Evolutionary conservation across 176 grass and related monocot species (phyloP).

Genomic region (Alopecurus myosuroides): DNA sequence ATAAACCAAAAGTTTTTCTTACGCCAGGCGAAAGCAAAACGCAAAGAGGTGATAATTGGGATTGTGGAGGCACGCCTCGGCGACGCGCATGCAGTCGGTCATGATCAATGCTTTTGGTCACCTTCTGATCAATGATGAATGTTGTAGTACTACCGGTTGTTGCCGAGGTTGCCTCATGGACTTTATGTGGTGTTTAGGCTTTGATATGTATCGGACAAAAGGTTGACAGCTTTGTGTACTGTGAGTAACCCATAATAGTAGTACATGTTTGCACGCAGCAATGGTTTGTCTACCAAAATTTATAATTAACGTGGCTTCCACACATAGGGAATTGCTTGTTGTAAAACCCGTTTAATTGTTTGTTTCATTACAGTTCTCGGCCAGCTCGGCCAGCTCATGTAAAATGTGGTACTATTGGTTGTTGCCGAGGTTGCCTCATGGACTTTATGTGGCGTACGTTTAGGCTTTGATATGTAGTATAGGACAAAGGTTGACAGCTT

Average conservation of each 20-base stretch:
- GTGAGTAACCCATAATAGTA: neutral
- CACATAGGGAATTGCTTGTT: neutral
- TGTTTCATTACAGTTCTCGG: neutral
- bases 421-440: neutral
- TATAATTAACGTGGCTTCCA: too few species aligned
- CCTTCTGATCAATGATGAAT: neutral
- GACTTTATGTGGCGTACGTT: neutral
- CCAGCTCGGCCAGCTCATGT: too few species aligned
- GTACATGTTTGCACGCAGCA: neutral
- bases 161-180: neutral
- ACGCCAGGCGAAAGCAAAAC: neutral
- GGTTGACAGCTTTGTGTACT: neutral
- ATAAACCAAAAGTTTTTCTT: neutral
- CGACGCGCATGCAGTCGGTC: conserved; percentile 10
- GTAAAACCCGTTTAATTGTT: neutral
- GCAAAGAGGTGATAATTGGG: conserved; percentile 8
- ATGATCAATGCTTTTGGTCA: conserved; percentile 1
- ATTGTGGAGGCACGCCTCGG: conserved; percentile 17
- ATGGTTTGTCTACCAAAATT: neutral
- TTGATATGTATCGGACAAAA: conserved; percentile 28
- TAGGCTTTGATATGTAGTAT: conserved; percentile 5
- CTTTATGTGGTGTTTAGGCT: neutral
- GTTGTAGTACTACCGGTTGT: neutral
- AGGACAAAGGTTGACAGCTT: conserved; percentile 4
- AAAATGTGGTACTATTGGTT: neutral